Evolutionary conservation across 345 rosid species (phyloP).

Genomic region (Corchorus capsularis): DNA sequence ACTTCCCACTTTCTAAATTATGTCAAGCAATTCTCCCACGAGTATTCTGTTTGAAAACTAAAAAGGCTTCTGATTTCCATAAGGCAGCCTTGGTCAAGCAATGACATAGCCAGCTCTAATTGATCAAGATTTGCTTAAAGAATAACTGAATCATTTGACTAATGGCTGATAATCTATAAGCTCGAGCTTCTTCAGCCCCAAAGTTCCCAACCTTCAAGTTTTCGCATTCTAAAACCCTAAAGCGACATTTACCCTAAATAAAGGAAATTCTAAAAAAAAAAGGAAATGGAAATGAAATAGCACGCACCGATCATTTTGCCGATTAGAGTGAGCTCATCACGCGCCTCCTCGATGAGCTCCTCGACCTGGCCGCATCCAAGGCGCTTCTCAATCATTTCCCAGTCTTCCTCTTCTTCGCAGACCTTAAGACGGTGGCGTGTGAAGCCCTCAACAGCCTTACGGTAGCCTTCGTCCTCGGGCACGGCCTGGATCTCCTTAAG

Average conservation of each 20-base stretch:
- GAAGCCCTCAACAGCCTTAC: constrained; percentile 92
- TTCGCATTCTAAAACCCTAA: neutral
- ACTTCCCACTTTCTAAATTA: neutral
- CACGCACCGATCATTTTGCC: constrained; percentile 88
- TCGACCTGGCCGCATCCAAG: constrained; percentile 97
- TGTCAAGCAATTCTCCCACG: neutral
- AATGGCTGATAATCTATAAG: neutral
- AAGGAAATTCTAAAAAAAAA: neutral
- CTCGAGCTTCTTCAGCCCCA: neutral
- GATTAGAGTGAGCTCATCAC: constrained; percentile 88
- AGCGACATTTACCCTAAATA: neutral
- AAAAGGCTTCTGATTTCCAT: neutral
- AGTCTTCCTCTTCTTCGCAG: constrained; percentile 79
- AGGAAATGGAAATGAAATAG: neutral
- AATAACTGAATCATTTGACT: neutral
- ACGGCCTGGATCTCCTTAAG: constrained; percentile 93
- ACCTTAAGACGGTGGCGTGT: constrained; percentile 76
- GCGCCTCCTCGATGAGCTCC: constrained; percentile 96
- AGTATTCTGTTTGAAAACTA: neutral
- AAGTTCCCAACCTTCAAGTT: neutral
- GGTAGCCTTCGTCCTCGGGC: constrained; percentile 94
- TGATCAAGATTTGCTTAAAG: neutral
- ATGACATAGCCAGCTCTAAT: neutral
- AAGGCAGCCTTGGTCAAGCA: neutral
- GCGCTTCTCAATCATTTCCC: constrained; percentile 86